Evolutionary conservation across 768 basidiomycete genomes (phyloP).

Genomic region (Tricholoma saponaceum): DNA sequence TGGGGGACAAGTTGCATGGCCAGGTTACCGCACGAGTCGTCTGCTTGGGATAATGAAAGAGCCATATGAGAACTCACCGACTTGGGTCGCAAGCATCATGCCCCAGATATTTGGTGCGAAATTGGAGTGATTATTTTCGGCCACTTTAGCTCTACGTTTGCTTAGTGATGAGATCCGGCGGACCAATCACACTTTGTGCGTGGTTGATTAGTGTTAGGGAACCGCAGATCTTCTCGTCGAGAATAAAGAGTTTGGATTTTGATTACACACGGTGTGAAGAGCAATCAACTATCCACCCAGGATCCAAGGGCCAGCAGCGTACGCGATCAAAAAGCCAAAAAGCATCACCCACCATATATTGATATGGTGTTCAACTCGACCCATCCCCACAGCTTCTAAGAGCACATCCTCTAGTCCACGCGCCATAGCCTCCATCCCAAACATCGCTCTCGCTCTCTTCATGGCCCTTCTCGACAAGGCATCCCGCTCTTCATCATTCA

Average conservation of each 20-base stretch:
- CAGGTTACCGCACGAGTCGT: no score
- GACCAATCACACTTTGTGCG: no score
- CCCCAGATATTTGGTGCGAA: no score
- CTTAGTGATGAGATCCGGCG: no score
- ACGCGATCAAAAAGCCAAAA: slow-evolving; percentile 28
- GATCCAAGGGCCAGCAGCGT: slow-evolving; percentile 19
- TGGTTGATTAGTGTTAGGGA: no score
- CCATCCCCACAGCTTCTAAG: slow-evolving; percentile 52
- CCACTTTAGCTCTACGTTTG: no score
- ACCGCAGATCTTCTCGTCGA: background rate
- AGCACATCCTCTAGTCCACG: slow-evolving; percentile 53
- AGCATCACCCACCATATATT: slow-evolving; percentile 22
- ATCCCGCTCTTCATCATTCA: slow-evolving; percentile 37
- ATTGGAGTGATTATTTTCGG: no score
- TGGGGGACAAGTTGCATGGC: no score
- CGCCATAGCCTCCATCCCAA: slow-evolving; percentile 78
- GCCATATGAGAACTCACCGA: no score
- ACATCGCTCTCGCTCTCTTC: slow-evolving; percentile 56
- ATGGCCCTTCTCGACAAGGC: slow-evolving; percentile 53
- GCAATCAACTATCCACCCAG: slow-evolving; percentile 1
- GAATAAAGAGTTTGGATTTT: background rate
- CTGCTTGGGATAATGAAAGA: no score
- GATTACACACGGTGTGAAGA: background rate
- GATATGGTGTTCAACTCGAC: slow-evolving; percentile 19
- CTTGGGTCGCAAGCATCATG: no score